Evolutionary conservation across 176 grass and related monocot genomes (phyloP).

Genomic region (Carex littledalei): DNA sequence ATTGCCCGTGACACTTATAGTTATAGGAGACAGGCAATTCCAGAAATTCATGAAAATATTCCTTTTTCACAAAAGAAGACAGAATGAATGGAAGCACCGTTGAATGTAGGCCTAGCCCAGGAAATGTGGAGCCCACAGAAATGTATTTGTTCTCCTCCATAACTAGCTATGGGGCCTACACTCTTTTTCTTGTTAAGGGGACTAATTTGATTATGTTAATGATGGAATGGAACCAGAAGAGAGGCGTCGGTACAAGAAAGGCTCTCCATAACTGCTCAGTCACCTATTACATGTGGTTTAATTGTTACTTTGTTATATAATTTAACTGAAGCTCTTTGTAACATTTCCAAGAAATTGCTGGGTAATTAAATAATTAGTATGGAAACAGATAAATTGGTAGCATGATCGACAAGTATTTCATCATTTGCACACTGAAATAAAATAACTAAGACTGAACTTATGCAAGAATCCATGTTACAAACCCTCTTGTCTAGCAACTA

Average conservation of each 20-base stretch:
- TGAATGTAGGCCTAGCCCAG: slow-evolving; percentile 2
- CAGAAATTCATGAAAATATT: slow-evolving; percentile 1
- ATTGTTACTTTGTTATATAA: not conserved
- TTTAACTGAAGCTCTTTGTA: no score
- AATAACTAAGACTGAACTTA: not conserved
- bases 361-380: not conserved
- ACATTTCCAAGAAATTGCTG: not conserved
- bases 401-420: not conserved
- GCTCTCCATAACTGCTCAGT: not conserved
- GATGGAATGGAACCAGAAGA: not conserved
- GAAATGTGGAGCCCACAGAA: not conserved
- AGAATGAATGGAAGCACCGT: slow-evolving; percentile 12
- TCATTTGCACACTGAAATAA: not conserved
- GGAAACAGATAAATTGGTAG: not conserved
- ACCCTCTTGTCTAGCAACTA: slow-evolving; percentile 7
- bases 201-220: not conserved
- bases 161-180: not conserved
- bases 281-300: not conserved
- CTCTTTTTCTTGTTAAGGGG: not conserved
- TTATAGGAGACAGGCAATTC: not conserved
- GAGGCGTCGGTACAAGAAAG: not conserved
- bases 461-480: not conserved
- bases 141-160: not conserved
- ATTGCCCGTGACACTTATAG: slow-evolving; percentile 1
- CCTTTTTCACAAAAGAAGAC: slow-evolving; percentile 24